Evolutionary conservation across 176 grass and related monocot genomes (phyloP).

Genomic region (Phragmites australis): DNA sequence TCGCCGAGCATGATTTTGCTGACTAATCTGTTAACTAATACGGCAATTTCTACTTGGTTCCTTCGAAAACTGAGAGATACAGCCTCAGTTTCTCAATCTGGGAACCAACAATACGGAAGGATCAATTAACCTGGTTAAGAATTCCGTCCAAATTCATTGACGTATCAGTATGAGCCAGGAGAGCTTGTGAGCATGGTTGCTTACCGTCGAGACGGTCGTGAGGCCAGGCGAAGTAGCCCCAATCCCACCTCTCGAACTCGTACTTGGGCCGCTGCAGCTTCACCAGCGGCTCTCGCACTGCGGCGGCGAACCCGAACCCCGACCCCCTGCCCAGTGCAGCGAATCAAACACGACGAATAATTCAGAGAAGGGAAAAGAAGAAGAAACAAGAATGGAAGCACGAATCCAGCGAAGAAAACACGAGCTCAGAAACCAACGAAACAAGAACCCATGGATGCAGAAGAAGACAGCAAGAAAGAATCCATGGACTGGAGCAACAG

Average conservation of each 20-base stretch:
- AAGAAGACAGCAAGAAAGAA: background rate
- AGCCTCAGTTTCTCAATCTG: background rate
- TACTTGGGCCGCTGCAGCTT: constrained; percentile 60
- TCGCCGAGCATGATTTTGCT: background rate
- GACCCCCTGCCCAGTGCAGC: constrained; percentile 26
- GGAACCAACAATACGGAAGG: background rate
- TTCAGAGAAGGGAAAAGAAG: background rate
- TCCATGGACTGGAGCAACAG: background rate
- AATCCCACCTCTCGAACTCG: constrained; percentile 73
- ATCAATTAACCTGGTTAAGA: background rate
- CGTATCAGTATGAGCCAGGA: background rate
- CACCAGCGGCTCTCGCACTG: constrained; percentile 68
- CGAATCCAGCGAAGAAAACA: background rate
- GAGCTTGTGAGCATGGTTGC: background rate
- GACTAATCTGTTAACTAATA: background rate
- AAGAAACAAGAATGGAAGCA: background rate
- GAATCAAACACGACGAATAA: background rate
- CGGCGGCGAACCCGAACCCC: constrained; percentile 40
- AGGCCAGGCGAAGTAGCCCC: constrained; percentile 70
- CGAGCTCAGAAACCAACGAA: background rate
- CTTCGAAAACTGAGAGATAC: background rate
- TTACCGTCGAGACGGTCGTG: constrained; percentile 65
- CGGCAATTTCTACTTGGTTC: background rate
- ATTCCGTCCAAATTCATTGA: constrained; percentile 32
- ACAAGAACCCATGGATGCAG: background rate